Conservation (phyloP, 495 filamentous ascomycete species). For the Penicillium coprophilum region DNA sequence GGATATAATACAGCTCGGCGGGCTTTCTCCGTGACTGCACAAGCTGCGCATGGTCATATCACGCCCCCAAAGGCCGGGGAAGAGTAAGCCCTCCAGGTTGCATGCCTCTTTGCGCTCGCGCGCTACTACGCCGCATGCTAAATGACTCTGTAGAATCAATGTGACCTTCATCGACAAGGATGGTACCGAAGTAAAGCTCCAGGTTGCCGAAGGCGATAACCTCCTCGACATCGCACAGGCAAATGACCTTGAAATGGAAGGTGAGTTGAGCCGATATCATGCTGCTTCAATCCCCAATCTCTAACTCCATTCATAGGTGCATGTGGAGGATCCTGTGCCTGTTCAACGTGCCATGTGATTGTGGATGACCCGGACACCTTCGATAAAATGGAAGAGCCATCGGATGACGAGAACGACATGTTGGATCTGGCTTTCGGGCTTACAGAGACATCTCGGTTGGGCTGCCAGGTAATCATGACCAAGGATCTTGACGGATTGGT, state of each 20-base stretch:
- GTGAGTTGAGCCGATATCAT: conserved; percentile 35
- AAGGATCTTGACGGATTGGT: conserved; percentile 83
- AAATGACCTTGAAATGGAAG: conserved; percentile 97
- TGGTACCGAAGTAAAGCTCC: conserved; percentile 67
- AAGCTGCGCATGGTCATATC: conserved; percentile 70
- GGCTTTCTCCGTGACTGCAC: conserved; percentile 64
- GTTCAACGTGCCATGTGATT: conserved; percentile 96
- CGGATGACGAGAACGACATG: conserved; percentile 99
- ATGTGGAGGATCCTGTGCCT: conserved; percentile 94
- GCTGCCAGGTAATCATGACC: conserved; percentile 90
- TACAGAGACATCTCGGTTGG: conserved; percentile 93
- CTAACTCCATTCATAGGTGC: conserved; percentile 55
- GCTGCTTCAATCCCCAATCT: neutral
- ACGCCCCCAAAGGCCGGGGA: conserved; percentile 86
- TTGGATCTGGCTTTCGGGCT: conserved; percentile 92
- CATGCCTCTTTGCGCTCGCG: neutral
- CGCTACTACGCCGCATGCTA: neutral
- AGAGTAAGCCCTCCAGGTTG: conserved; percentile 61
- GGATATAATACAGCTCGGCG: conserved; percentile 41
- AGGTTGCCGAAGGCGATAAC: conserved; percentile 84
- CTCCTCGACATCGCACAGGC: conserved; percentile 91
- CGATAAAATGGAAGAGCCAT: conserved; percentile 88
- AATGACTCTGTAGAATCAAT: conserved; percentile 59
- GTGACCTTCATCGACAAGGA: conserved; percentile 96
- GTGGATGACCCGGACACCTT: conserved; percentile 80